A percentile compares a stretch with the other conserved stretches of the same genome.
Evolutionary conservation across 2,329 filamentous ascomycete genomes (phyloP).

Genomic region (Ceratocystis lukuohia): DNA sequence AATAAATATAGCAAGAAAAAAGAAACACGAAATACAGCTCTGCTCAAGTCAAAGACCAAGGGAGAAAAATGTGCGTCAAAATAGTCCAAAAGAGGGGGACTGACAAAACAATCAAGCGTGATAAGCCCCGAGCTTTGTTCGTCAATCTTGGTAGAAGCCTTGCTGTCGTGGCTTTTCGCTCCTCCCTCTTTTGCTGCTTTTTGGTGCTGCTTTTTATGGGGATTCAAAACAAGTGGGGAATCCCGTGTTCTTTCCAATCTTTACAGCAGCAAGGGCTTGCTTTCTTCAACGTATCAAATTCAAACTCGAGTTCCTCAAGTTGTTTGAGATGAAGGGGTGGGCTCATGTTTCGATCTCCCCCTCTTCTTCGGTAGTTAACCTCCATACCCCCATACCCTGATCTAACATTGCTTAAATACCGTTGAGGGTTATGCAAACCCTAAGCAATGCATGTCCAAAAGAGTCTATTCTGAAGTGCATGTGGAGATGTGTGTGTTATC

Average conservation of each 20-base stretch:
- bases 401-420: not conserved
- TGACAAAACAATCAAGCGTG: not conserved
- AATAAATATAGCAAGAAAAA: not conserved
- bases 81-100: not conserved
- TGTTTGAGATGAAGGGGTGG: not conserved
- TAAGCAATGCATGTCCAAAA: not conserved
- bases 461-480: not conserved
- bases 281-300: not conserved
- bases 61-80: not conserved
- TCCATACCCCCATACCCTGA: not conserved
- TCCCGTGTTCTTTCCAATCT: not conserved
- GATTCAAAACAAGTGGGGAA: not conserved
- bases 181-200: not conserved
- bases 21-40: not conserved
- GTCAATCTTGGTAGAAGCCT: not conserved
- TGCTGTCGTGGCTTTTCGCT: not conserved
- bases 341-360: slow-evolving; percentile 2
- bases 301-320: not conserved
- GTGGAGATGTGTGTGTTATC: too few species aligned
- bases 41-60: not conserved
- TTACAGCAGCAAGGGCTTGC: not conserved
- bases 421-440: not conserved
- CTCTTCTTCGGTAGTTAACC: not conserved
- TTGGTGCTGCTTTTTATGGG: not conserved
- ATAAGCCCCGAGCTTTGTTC: not conserved